Base-by-base conservation (phyloP, 495 filamentous ascomycete genomes). In the Aspergillus heteromorphus region DNA sequence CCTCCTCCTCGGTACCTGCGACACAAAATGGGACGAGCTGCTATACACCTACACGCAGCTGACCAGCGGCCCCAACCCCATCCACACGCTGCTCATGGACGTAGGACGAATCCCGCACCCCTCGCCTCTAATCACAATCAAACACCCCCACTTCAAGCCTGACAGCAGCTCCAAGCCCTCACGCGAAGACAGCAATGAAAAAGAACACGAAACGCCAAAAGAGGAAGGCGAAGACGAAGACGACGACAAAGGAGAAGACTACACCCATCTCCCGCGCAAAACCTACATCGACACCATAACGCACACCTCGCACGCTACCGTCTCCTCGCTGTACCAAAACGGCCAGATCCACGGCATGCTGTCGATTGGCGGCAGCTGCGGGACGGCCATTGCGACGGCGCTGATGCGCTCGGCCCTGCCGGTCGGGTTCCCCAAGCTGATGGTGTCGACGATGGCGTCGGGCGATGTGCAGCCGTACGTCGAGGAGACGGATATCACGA, bases 361-460 rank as follows among this genome's bases (percentile, higher is more conserved):
- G 5, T 69, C 72, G 0, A 70, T 80, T 1, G 86, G 83, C 4
- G 85, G 86, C 0, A 81, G 78, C 0, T 72, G 79, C 23, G 82
- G 81, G 0, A 87, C 85, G 0, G 72, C 73, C 2, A 70, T 88
- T 7, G 76, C 75, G 0, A 68, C 83, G 0, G 65, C 72, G 0
- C 76, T 81, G 0, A 87, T 89, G 84, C 71, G 80, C 6, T 62
- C 72, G 10, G 78, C 73, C 0, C 56, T 83, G 1, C 85, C 86
- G 0, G 64, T 87, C 13, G 83, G 83, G 0, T 77, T 87, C 40
- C 86, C 86, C 0, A 89, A 89, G 58, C 27, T 89, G 30, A 82
- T 89, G 52, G 83, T 88, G 0, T 83, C 79, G 17, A 88, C 86
- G 0, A 80, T 88, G 55, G 84, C 83, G 4, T 80, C 75, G 9